phyloP scores from a whole-genome alignment of 2,329 filamentous ascomycete species.

The Blastomyces percursus region DNA sequence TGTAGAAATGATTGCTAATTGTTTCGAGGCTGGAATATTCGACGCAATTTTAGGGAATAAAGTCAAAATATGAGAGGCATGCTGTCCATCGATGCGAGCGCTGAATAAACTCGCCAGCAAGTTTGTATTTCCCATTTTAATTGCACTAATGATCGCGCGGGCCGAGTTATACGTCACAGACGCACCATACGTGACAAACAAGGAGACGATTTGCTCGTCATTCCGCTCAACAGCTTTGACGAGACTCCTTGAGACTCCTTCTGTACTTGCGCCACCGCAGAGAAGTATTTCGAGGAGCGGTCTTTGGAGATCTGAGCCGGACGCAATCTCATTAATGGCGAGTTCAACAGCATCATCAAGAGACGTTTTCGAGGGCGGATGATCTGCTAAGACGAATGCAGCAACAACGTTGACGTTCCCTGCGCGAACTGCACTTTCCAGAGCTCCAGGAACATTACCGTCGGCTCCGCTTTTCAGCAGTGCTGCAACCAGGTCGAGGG shows the following conservation, averaged over 20 bases:
- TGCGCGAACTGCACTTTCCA: slow-evolving; percentile 12
- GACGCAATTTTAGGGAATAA: slow-evolving; percentile 9
- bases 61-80: slow-evolving; percentile 36
- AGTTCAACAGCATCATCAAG: slow-evolving; percentile 43
- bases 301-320: slow-evolving; percentile 42
- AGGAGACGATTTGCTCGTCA: slow-evolving; percentile 44
- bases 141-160: slow-evolving; percentile 39
- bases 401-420: slow-evolving; percentile 46
- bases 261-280: slow-evolving; percentile 47
- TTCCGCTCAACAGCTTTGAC: slow-evolving; percentile 40
- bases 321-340: slow-evolving; percentile 38
- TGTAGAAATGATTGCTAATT: slow-evolving; percentile 15
- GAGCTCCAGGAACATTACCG: slow-evolving; percentile 8
- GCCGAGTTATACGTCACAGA: slow-evolving; percentile 47
- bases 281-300: slow-evolving; percentile 46
- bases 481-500: slow-evolving; percentile 8
- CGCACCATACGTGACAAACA: slow-evolving; percentile 45
- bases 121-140: slow-evolving; percentile 38
- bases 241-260: slow-evolving; percentile 40
- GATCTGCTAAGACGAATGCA: slow-evolving; percentile 44
- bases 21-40: slow-evolving; percentile 10
- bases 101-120: slow-evolving; percentile 40
- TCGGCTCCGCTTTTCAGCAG: slow-evolving; percentile 15
- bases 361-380: slow-evolving; percentile 40
- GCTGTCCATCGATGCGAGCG: slow-evolving; percentile 35